Evolutionary conservation across 768 basidiomycete species (phyloP), one percentile per base, ranked within the genome.

Genomic region (Austroboletus festivus): DNA sequence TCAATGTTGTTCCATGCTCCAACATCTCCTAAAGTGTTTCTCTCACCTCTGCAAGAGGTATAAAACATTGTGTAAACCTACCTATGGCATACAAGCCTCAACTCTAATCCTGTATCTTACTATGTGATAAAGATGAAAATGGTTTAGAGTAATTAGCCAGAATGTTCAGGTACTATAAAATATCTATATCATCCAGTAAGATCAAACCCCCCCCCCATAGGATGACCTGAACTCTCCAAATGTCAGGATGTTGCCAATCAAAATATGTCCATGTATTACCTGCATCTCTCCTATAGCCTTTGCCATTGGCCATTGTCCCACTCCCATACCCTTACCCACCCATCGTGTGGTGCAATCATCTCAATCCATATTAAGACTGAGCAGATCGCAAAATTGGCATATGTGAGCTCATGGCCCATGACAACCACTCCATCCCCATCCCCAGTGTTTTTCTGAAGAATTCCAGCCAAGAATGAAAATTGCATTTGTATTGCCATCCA

Each of bases 331-430:
- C 80, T 69, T 20, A 74, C 69, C 86, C 86, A 89, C 13, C 82
- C 84, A 53, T 88, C 84, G 47, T 83, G 80, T 18, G 83, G 76
- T 4, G 84, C 78, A 60, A 88, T 79, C 41, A 78, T 73, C 60
- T 87, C 81, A 34, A 88, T 82, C 85, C 85, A 89, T 39, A 88
- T 76, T 34, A 89, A 65, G 16, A 85, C 76, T 0, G 86, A 79
- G 54, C 84, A 86, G 19, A 89, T 65, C 5, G 83, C 81, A 59
- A 89, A 88, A 55, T 89, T 86, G 2, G 83, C 84, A 54, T 87
- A 86, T 10, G 78, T 80, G 42, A 87, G 72, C 18, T 85, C 81
- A 30, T 73, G 69, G 4, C 86, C 86, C 75, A 81, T 81, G 15
- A 70, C 79, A 28, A 86, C 82, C 10, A 79, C 68, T 2, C 82